Evolutionary conservation across 2,329 filamentous ascomycete species (phyloP), one percentile per base, ranked within the genome.

Genomic region (Dendrostoma leiphaemia): DNA sequence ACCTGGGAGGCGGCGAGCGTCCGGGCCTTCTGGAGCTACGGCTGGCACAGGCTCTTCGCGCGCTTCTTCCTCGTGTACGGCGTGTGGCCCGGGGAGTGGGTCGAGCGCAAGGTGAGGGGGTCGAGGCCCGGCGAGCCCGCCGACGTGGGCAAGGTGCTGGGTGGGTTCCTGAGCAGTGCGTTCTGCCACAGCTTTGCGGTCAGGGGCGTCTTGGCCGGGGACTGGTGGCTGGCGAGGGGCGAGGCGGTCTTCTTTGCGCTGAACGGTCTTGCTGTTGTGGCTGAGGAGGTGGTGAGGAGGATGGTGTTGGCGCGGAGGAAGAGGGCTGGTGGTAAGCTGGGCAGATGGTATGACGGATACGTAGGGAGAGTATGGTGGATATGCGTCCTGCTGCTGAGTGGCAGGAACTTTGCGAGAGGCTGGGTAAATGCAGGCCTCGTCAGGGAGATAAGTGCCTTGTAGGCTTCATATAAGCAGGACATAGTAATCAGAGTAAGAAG

Each of bases 11-110:
- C 75, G 37, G 67, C 62, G 0, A 68, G 65, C 2, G 71, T 74
- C 6, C 62, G 72, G 21, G 60, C 60, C 10, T 75, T 75, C 61
- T 74, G 72, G 73, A 70, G 68, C 6, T 74, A 73, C 47, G 73
- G 73, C 21, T 75, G 73, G 73, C 73, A 75, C 59, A 64, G 72
- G 6, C 62, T 75, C 1, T 75, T 75, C 51, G 72, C 72, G 2
- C 64, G 73, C 8, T 59, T 75, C 17, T 75, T 75, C 56, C 64
- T 74, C 5, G 73, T 75, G 4, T 75, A 73, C 53, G 73, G 73
- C 6, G 69, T 75, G 12, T 75, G 72, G 72, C 73, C 73, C 2
- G 72, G 72, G 3, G 71, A 74, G 57, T 74, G 69, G 68, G 13
- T 71, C 0, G 73, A 75, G 60, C 60, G 71, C 10, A 72, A 64